phyloP scores from a whole-genome alignment of 2,329 filamentous ascomycete species.

The Fusarium domesticum region DNA sequence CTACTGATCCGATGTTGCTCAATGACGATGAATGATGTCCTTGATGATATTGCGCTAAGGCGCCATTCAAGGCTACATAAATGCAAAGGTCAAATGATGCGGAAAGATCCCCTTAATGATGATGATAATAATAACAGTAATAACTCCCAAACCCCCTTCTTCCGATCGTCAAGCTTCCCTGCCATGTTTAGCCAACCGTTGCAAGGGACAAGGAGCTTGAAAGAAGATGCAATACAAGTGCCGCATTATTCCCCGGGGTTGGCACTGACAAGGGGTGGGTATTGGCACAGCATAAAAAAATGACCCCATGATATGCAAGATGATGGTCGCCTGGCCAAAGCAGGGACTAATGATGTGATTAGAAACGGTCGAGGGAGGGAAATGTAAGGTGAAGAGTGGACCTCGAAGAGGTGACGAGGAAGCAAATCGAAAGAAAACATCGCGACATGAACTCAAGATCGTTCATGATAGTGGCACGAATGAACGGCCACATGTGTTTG shows the following conservation, averaged over 20 bases:
- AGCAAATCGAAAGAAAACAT: neutral
- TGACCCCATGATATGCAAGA: neutral
- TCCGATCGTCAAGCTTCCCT: neutral
- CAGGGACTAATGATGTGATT: constrained; percentile 41
- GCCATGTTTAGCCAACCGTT: neutral
- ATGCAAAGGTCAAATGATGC: neutral
- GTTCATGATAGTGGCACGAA: no score
- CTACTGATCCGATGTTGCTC: neutral
- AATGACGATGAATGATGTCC: neutral
- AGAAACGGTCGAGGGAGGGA: neutral
- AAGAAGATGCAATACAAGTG: neutral
- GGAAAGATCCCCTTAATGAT: neutral
- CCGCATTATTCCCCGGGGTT: neutral
- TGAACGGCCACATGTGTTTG: no score
- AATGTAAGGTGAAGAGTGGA: neutral
- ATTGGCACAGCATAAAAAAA: neutral
- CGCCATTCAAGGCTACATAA: neutral
- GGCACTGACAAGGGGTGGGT: neutral
- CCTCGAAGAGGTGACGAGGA: neutral
- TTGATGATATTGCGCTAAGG: neutral
- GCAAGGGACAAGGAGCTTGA: neutral
- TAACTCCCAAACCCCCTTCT: neutral
- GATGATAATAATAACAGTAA: neutral
- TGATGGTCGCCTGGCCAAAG: neutral
- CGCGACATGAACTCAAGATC: neutral